phyloP scores from a whole-genome alignment of 2,329 filamentous ascomycete species.

The Cytospora mali region DNA sequence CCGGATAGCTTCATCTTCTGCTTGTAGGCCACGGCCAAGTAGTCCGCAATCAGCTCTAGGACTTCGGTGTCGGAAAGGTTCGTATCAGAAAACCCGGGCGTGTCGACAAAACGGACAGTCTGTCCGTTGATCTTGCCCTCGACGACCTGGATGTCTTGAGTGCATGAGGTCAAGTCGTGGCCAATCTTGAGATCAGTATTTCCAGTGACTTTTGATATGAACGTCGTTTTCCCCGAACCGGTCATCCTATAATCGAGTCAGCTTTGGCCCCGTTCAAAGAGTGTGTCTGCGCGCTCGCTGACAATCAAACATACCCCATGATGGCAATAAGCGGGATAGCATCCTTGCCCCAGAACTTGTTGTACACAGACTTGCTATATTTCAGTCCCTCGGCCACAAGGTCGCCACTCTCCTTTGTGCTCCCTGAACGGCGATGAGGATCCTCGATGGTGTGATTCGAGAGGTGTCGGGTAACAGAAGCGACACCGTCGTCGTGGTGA shows the following conservation, averaged over 20 bases:
- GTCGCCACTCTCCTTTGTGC: constrained; percentile 3
- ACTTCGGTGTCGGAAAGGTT: constrained; percentile 47
- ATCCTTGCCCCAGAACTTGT: constrained; percentile 27
- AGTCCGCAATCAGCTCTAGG: constrained; percentile 45
- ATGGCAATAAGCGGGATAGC: constrained; percentile 33
- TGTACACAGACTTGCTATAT: constrained; percentile 24
- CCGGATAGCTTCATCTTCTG: constrained; percentile 41
- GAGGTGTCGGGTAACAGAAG: neutral
- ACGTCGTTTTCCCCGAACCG: constrained; percentile 43
- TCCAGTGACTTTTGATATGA: constrained; percentile 41
- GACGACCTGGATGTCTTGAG: constrained; percentile 36
- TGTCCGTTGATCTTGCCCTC: constrained; percentile 35
- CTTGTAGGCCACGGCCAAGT: constrained; percentile 39
- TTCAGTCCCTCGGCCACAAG: constrained; percentile 21
- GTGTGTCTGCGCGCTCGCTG: neutral
- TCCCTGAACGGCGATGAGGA: neutral
- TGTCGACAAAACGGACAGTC: constrained; percentile 44
- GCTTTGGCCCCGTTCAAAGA: too few species aligned
- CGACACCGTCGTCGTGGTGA: neutral
- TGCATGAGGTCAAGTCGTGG: constrained; percentile 39
- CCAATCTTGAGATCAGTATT: constrained; percentile 38
- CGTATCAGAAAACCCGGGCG: constrained; percentile 52
- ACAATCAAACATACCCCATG: constrained; percentile 30
- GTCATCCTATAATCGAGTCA: constrained; percentile 36
- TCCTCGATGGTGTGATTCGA: neutral